A percentile compares a stretch with the other conserved stretches of the same genome.
Conservation (phyloP, 306 rosid genomes). For the Sechiopsis laciniata region DNA sequence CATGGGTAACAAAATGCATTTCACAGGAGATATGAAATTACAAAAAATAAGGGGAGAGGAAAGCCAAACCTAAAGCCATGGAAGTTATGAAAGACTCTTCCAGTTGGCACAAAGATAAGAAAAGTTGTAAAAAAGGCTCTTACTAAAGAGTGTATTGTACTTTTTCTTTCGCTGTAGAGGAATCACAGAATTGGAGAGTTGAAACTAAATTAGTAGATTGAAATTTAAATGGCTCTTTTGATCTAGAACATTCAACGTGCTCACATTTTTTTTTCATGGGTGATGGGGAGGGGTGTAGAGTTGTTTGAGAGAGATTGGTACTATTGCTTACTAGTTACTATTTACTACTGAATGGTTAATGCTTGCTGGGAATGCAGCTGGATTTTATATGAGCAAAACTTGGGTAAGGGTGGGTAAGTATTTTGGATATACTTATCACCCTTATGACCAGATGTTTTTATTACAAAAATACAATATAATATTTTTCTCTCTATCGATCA, state of each 20-base stretch:
- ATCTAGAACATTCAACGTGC: neutral
- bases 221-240: neutral
- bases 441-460: too few species aligned
- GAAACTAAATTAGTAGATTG: neutral
- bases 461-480: too few species aligned
- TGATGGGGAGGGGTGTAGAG: neutral
- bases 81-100: neutral
- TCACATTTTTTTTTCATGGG: neutral
- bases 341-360: neutral
- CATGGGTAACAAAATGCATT: neutral
- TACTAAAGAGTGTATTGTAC: neutral
- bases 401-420: too few species aligned
- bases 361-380: neutral
- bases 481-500: too few species aligned
- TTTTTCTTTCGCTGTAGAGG: too few species aligned
- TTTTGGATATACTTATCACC: too few species aligned
- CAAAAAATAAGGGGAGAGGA: neutral
- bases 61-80: neutral
- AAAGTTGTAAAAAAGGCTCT: neutral
- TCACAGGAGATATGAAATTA: neutral
- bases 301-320: neutral
- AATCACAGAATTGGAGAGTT: constrained; percentile 10
- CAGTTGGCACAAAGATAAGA: neutral
- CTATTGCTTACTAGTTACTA: neutral
- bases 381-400: too few species aligned